A percentile compares a stretch with the other conserved stretches of the same genome.
Evolutionary conservation across 139 green algal genomes (phyloP).

Genomic region (Chlorella sorokiniana): DNA sequence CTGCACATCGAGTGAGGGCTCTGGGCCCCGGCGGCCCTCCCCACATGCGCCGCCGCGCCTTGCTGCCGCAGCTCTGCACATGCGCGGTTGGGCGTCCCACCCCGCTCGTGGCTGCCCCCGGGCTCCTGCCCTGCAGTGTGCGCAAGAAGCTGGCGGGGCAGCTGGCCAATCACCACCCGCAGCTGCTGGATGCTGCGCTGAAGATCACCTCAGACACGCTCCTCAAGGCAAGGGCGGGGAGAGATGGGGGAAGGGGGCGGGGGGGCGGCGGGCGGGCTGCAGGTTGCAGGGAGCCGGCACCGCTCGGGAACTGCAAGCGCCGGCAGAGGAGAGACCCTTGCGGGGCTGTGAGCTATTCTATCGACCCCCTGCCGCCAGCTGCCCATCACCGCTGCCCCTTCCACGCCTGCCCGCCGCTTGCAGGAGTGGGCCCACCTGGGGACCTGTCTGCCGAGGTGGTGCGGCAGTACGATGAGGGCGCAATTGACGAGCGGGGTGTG

Average conservation of each 20-base stretch:
- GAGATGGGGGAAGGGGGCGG: too few relatives aligned
- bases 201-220: background rate
- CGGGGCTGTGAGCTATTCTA: background rate
- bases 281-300: too few relatives aligned
- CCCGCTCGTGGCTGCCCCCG: too few relatives aligned
- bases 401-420: background rate
- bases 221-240: background rate
- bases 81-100: background rate
- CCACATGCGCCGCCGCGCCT: background rate
- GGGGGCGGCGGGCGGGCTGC: too few relatives aligned
- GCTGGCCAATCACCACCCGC: slow-evolving; percentile 1
- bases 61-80: background rate
- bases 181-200: slow-evolving; percentile 16
- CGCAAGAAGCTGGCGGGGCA: background rate
- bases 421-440: slow-evolving; percentile 24
- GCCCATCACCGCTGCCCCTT: too few relatives aligned
- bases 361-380: too few relatives aligned
- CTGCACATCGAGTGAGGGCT: slow-evolving; percentile 11
- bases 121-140: background rate
- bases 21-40: background rate
- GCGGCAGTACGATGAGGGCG: background rate
- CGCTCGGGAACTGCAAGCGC: background rate
- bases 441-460: background rate
- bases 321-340: too few relatives aligned
- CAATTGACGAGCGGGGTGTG: background rate